These are phyloP conservation scores for Xylariales sp. DNA, from an alignment of 2,329 filamentous ascomycete species.

Conservation along the genomic window DNA sequence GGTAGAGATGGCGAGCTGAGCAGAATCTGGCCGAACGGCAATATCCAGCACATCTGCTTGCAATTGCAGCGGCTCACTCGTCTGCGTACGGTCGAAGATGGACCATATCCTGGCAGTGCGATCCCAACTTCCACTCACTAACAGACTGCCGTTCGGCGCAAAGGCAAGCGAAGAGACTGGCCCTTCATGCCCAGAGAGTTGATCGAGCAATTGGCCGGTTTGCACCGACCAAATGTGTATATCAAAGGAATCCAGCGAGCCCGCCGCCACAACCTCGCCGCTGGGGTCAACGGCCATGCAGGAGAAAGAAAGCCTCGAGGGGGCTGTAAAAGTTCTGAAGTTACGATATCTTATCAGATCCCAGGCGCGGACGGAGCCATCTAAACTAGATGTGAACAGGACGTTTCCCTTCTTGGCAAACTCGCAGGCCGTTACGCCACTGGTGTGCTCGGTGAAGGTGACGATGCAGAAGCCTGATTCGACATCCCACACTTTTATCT, in stretches of 20 bases:
- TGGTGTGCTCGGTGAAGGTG: constrained; percentile 95
- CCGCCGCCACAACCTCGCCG: constrained; percentile 92
- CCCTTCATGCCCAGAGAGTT: constrained; percentile 86
- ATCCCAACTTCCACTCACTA: constrained; percentile 96
- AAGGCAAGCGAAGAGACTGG: constrained; percentile 88
- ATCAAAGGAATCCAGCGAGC: constrained; percentile 92
- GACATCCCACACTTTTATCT: constrained; percentile 98
- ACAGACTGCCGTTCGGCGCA: constrained; percentile 74
- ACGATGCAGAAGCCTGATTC: constrained; percentile 96
- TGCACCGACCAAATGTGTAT: constrained; percentile 99
- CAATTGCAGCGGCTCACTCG: constrained; percentile 87
- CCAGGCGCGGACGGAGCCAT: constrained; percentile 93
- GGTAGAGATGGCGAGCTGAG: constrained; percentile 87
- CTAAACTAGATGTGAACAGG: constrained; percentile 89
- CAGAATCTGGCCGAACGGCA: constrained; percentile 82
- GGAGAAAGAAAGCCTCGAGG: constrained; percentile 85
- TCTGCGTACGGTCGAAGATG: constrained; percentile 90
- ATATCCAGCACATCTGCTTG: constrained; percentile 88
- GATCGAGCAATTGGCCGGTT: constrained; percentile 90
- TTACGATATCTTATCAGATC: constrained; percentile 94
- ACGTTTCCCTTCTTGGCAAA: constrained; percentile 96
- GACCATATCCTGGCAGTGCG: constrained; percentile 94
- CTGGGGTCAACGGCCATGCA: constrained; percentile 95
- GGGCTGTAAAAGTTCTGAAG: constrained; percentile 95
- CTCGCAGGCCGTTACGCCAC: constrained; percentile 88